Conservation (phyloP, 495 filamentous ascomycete species). For the Penicillium psychrofluorescens region DNA sequence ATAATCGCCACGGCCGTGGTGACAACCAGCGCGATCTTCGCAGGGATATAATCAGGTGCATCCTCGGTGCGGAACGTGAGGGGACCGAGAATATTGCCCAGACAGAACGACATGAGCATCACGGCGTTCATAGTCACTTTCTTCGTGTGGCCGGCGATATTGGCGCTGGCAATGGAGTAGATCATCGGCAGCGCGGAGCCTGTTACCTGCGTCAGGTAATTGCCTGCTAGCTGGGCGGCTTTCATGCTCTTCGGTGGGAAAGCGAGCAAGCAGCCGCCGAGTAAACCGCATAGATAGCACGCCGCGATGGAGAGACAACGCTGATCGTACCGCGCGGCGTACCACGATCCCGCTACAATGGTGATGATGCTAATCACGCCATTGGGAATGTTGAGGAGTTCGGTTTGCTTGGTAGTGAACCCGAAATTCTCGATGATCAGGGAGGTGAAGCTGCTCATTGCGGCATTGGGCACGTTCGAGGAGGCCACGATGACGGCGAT, state of each 20-base stretch:
- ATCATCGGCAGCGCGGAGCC: conserved; percentile 30
- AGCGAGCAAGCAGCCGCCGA: conserved; percentile 54
- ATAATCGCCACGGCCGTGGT: conserved; percentile 35
- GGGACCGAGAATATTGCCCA: conserved; percentile 54
- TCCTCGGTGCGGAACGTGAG: conserved; percentile 41
- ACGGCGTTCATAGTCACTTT: conserved; percentile 51
- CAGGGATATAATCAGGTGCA: conserved; percentile 46
- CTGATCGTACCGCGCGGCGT: conserved; percentile 33
- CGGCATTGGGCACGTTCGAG: conserved; percentile 20
- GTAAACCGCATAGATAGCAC: conserved; percentile 28
- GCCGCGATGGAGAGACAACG: conserved; percentile 42
- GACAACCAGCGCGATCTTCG: conserved; percentile 53
- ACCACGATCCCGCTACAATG: conserved; percentile 42
- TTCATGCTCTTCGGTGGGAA: conserved; percentile 36
- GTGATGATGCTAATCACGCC: conserved; percentile 50
- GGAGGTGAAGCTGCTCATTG: conserved; percentile 22
- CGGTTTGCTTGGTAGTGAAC: conserved; percentile 46
- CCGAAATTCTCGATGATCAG: conserved; percentile 52
- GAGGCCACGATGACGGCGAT: conserved; percentile 21
- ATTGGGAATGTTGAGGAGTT: conserved; percentile 58
- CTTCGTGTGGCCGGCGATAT: conserved; percentile 44
- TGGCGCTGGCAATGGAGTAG: conserved; percentile 36
- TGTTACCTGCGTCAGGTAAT: conserved; percentile 33
- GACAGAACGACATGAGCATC: conserved; percentile 49
- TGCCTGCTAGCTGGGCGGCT: conserved; percentile 27